phyloP scores from a whole-genome alignment of 306 rosid genomes.

The Oemleria cerasiformis region DNA sequence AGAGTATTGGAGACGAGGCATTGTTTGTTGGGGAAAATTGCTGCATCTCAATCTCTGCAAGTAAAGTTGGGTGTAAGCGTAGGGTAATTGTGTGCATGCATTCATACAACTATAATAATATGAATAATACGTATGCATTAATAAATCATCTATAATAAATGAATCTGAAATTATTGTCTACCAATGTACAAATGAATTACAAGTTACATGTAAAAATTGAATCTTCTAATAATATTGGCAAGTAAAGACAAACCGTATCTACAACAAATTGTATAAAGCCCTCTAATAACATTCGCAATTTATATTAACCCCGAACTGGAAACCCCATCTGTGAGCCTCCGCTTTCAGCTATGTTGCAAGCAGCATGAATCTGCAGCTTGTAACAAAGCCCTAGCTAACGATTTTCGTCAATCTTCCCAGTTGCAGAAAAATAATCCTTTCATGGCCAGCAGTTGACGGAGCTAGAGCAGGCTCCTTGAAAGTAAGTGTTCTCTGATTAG shows the following conservation, averaged over 20 bases:
- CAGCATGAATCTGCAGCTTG: not conserved
- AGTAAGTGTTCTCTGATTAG: not conserved
- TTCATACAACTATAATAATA: too few relatives aligned
- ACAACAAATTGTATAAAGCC: not conserved
- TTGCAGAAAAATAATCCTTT: not conserved
- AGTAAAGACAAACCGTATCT: constrained; percentile 10
- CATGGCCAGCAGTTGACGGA: not conserved
- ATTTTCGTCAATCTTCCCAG: not conserved
- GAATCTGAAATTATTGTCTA: not conserved
- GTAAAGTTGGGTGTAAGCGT: too few relatives aligned
- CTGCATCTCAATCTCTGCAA: too few relatives aligned
- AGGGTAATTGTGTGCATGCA: too few relatives aligned
- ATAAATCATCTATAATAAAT: too few relatives aligned
- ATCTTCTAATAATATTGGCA: not conserved
- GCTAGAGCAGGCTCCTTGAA: not conserved
- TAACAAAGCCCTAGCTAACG: not conserved
- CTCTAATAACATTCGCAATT: not conserved
- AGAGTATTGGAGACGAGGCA: too few relatives aligned
- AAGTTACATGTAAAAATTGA: not conserved
- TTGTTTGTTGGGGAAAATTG: too few relatives aligned
- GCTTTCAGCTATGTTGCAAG: not conserved
- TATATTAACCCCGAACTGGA: not conserved
- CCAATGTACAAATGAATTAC: constrained; percentile 12
- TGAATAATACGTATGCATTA: too few relatives aligned
- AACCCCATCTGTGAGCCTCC: constrained; percentile 2